Evolutionary conservation across 2,329 filamentous ascomycete species (phyloP).

Genomic region (Eutypella sp.): DNA sequence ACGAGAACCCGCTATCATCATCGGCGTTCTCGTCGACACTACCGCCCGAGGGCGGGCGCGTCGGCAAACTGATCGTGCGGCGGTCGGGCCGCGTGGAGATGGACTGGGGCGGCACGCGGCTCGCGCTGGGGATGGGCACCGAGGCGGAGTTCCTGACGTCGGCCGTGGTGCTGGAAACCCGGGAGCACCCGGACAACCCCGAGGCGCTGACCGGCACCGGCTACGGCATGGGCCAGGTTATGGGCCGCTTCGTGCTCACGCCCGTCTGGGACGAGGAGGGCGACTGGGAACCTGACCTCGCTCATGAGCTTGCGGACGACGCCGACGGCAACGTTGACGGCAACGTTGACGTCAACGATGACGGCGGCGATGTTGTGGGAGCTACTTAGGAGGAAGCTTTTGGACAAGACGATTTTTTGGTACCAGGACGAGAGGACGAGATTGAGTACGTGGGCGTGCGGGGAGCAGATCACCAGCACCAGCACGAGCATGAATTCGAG

Average conservation of each 20-base stretch:
- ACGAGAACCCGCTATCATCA: too few species aligned
- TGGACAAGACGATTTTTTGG: too few species aligned
- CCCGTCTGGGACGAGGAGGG: slow-evolving; percentile 55
- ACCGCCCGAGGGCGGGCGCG: slow-evolving; percentile 48
- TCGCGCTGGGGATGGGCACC: slow-evolving; percentile 50
- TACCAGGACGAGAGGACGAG: too few species aligned
- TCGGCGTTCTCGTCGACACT: slow-evolving; percentile 30
- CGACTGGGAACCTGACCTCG: slow-evolving; percentile 45
- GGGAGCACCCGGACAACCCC: slow-evolving; percentile 43
- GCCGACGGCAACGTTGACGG: not conserved
- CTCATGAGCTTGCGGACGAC: slow-evolving; percentile 14
- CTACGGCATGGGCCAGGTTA: slow-evolving; percentile 58
- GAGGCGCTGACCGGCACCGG: slow-evolving; percentile 41
- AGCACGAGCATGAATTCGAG: too few species aligned
- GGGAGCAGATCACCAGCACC: not conserved
- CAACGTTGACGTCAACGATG: not conserved
- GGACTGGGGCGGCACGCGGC: slow-evolving; percentile 55
- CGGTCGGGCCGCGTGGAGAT: slow-evolving; percentile 59
- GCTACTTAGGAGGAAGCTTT: too few species aligned
- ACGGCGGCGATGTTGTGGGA: not conserved
- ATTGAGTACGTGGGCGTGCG: too few species aligned
- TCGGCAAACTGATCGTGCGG: slow-evolving; percentile 56
- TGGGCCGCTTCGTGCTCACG: slow-evolving; percentile 56
- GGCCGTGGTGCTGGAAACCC: slow-evolving; percentile 55
- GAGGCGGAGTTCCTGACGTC: slow-evolving; percentile 50